Evolutionary conservation across 495 filamentous ascomycete genomes (phyloP).

Genomic region (Geoglossum glabrum): DNA sequence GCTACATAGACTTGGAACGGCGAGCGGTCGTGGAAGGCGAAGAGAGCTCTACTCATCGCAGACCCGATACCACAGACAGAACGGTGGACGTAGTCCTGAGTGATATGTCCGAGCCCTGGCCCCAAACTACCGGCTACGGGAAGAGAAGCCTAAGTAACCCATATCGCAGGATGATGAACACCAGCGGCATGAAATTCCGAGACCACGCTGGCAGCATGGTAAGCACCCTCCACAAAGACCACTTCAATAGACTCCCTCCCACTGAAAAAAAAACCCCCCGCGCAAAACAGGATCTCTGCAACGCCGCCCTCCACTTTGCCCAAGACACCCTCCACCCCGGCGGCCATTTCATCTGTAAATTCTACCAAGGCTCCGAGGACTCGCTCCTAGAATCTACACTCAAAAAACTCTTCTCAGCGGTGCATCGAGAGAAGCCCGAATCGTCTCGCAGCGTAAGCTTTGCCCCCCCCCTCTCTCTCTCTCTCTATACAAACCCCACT

Average conservation of each 20-base stretch:
- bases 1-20: conserved; percentile 34
- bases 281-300: conserved; percentile 58
- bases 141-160: conserved; percentile 80
- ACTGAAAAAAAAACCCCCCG: not conserved
- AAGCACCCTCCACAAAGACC: not conserved
- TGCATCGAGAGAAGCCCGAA: conserved; percentile 73
- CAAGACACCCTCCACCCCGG: conserved; percentile 62
- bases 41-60: too few species aligned
- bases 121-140: conserved; percentile 53
- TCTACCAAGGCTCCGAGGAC: conserved; percentile 81
- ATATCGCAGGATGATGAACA: conserved; percentile 97
- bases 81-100: conserved; percentile 87
- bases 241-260: not conserved
- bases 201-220: conserved; percentile 97
- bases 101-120: conserved; percentile 98
- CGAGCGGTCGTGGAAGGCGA: conserved; percentile 8
- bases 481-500: not conserved
- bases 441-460: conserved; percentile 62
- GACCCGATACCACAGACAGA: conserved; percentile 18
- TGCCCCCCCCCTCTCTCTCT: not conserved
- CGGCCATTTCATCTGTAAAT: conserved; percentile 92
- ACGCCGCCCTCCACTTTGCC: conserved; percentile 62
- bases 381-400: conserved; percentile 52
- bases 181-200: conserved; percentile 62
- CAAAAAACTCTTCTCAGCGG: conserved; percentile 52